A percentile compares a stretch with the other conserved stretches of the same genome.
Evolutionary conservation across 139 green algal species (phyloP).

Genomic region (Tetraselmis chui): DNA sequence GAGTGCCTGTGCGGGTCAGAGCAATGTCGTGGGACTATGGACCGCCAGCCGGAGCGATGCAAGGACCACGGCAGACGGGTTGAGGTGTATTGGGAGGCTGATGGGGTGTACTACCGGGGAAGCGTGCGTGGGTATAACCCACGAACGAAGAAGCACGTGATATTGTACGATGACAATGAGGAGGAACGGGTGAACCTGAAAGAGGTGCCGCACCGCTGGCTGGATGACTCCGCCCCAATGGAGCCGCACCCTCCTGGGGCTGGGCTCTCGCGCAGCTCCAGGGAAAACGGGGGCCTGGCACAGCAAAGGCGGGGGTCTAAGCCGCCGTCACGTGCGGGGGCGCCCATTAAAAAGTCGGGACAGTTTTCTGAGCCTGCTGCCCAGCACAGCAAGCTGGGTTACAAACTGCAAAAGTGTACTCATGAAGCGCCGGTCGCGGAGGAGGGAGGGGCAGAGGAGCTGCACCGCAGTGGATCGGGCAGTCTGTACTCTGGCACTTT

Average conservation of each 20-base stretch:
- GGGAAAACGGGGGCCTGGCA: too few relatives aligned
- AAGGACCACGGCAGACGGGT: conserved; percentile 37
- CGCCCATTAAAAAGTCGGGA: too few relatives aligned
- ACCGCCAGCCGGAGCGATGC: conserved; percentile 35
- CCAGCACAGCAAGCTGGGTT: neutral
- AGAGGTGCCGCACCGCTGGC: conserved; percentile 15
- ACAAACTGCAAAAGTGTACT: neutral
- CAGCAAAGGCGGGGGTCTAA: too few relatives aligned
- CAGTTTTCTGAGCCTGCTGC: neutral
- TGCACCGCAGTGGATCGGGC: neutral
- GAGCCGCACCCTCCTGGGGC: neutral
- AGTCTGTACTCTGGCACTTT: neutral
- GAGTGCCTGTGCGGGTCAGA: conserved; percentile 74
- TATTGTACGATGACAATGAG: conserved; percentile 71
- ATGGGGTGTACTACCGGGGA: conserved; percentile 60
- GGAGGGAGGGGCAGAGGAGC: too few relatives aligned
- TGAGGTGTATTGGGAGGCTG: conserved; percentile 66
- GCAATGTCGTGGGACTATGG: conserved; percentile 77
- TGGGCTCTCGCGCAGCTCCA: neutral
- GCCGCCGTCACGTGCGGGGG: neutral
- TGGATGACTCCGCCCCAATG: neutral
- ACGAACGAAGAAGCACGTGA: conserved; percentile 41
- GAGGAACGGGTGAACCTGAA: conserved; percentile 45
- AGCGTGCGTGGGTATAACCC: conserved; percentile 55
- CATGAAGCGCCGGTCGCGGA: neutral